phyloP scores from a whole-genome alignment of 106 monocot genomes.

The Dendrobium huoshanense region DNA sequence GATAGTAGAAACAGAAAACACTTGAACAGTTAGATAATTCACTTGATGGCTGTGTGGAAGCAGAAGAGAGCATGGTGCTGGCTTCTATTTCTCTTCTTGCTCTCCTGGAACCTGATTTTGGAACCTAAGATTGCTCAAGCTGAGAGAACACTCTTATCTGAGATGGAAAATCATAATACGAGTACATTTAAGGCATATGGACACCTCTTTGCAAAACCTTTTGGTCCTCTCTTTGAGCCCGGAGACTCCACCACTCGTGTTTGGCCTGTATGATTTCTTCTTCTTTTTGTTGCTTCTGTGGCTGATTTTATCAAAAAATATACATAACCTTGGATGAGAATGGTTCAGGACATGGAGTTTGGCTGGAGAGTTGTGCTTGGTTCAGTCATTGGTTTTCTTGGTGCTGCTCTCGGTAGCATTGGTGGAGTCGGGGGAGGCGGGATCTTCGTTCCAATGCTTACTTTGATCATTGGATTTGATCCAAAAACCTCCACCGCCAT shows the following conservation, averaged over 20 bases:
- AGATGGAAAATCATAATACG: not conserved
- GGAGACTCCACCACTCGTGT: conserved; percentile 23
- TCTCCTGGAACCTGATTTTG: conserved; percentile 12
- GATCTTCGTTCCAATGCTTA: conserved; percentile 55
- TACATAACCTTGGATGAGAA: not conserved
- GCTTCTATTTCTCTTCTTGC: conserved; percentile 7
- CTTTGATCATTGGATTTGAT: conserved; percentile 48
- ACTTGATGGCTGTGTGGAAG: conserved; percentile 12
- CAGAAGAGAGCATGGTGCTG: conserved; percentile 1
- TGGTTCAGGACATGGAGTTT: conserved; percentile 37
- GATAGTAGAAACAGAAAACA: not conserved
- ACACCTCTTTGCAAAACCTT: conserved; percentile 1
- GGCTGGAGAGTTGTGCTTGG: conserved; percentile 45
- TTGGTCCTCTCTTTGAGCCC: conserved; percentile 17
- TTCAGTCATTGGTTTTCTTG: conserved; percentile 33
- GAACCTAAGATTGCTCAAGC: conserved; percentile 7
- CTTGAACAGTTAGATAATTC: not conserved
- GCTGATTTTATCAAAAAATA: not conserved
- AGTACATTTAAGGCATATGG: not conserved
- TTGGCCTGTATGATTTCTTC: conserved; percentile 31
- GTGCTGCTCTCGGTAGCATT: conserved; percentile 49
- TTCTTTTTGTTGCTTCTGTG: not conserved
- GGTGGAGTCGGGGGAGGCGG: conserved; percentile 54
- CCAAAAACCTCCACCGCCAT: conserved; percentile 48
- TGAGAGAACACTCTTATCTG: conserved; percentile 13